Conservation (phyloP, 164 flowering plant genomes). For the Stephania japonica region DNA sequence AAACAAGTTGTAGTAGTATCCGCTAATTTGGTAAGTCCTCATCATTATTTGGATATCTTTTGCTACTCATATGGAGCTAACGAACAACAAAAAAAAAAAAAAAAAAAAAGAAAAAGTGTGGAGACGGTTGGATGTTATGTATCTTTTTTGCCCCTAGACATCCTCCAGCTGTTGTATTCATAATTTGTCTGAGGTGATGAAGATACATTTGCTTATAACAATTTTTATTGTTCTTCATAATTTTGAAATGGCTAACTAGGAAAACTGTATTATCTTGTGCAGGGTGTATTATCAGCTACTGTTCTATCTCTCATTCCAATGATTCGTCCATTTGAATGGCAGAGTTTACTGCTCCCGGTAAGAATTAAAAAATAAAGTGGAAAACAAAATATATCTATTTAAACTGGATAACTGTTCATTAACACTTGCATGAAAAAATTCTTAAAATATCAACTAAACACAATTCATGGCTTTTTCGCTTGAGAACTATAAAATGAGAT, state of each 20-base stretch:
- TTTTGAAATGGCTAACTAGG: constrained; percentile 23
- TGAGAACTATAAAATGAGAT: too few species aligned
- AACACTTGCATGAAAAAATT: neutral
- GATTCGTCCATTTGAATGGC: constrained; percentile 97
- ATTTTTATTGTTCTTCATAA: neutral
- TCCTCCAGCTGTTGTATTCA: neutral
- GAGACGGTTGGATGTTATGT: too few species aligned
- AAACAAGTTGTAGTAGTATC: constrained; percentile 80
- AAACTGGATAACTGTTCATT: neutral
- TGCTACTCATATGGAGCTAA: neutral
- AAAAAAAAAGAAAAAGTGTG: too few species aligned
- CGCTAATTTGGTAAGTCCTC: constrained; percentile 67
- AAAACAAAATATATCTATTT: neutral
- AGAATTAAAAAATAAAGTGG: constrained; percentile 21
- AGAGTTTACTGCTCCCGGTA: constrained; percentile 87
- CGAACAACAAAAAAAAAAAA: too few species aligned
- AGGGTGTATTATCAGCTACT: constrained; percentile 84
- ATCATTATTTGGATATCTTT: neutral
- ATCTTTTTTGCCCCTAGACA: too few species aligned
- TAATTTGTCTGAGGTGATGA: neutral
- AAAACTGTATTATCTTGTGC: constrained; percentile 71
- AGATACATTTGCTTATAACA: neutral
- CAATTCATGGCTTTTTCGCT: neutral
- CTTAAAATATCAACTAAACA: neutral
- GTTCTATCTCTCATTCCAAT: constrained; percentile 79